phyloP scores from a whole-genome alignment of 805 yeast species.

The Lipomyces anomalus region DNA sequence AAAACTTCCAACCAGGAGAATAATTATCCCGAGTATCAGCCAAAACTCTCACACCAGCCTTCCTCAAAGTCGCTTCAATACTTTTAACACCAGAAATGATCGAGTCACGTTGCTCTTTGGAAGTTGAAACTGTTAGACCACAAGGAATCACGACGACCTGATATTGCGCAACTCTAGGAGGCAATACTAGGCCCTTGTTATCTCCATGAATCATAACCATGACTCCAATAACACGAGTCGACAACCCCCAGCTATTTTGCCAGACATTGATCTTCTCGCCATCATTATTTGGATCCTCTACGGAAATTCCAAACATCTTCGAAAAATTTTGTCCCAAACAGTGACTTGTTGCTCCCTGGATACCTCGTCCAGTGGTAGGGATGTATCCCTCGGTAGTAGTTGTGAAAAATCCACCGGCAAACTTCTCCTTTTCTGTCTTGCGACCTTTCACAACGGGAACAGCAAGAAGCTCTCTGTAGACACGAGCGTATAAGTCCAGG shows the following conservation, averaged over 20 bases:
- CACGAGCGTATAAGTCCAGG: constrained; percentile 74
- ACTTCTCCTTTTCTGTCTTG: constrained; percentile 96
- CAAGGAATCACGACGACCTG: constrained; percentile 94
- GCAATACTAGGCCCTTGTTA: constrained; percentile 95
- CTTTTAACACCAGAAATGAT: constrained; percentile 65
- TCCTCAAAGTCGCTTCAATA: constrained; percentile 56
- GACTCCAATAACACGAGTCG: constrained; percentile 98
- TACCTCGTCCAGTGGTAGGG: constrained; percentile 98
- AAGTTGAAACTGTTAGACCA: constrained; percentile 83
- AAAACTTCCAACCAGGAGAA: constrained; percentile 98
- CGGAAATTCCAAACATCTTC: constrained; percentile 93
- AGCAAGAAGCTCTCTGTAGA: constrained; percentile 88
- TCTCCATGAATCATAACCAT: constrained; percentile 99
- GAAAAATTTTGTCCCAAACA: constrained; percentile 97
- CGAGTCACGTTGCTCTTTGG: constrained; percentile 64
- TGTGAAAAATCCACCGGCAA: constrained; percentile 95
- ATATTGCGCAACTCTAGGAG: constrained; percentile 91
- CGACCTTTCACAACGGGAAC: constrained; percentile 94
- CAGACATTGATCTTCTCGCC: constrained; percentile 85
- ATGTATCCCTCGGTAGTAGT: constrained; percentile 96
- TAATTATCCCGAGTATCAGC: constrained; percentile 91
- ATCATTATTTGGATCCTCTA: constrained; percentile 75
- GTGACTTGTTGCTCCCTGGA: constrained; percentile 98
- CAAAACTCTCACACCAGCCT: constrained; percentile 63
- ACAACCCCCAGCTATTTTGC: constrained; percentile 99